Percentiles rank a stretch among this genome's conserved stretches.
phyloP scores from a whole-genome alignment of 176 grass and related monocot genomes.

The Stipa capillata region DNA sequence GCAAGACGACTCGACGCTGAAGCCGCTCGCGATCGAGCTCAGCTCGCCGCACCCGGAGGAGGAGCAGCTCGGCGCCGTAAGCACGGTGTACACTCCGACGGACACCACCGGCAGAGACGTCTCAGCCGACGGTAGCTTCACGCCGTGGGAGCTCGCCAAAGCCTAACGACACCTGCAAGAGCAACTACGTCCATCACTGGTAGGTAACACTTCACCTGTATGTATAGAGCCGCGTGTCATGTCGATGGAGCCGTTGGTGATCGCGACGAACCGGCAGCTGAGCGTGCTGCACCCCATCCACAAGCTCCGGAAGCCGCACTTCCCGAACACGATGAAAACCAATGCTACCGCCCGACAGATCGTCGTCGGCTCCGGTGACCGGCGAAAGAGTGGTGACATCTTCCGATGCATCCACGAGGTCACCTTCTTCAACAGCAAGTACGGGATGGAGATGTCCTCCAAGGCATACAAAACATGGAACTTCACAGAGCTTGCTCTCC shows the following conservation, averaged over 20 bases:
- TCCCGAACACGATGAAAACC: neutral
- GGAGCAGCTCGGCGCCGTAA: neutral
- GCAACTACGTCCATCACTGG: neutral
- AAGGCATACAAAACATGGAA: neutral
- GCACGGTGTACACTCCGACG: neutral
- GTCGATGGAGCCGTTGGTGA: neutral
- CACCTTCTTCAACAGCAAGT: neutral
- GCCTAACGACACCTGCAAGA: neutral
- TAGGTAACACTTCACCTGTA: no score
- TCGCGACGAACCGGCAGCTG: neutral
- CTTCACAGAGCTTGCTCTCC: neutral
- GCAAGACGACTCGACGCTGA: neutral
- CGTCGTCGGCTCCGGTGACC: neutral
- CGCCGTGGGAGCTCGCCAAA: neutral
- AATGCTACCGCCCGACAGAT: neutral
- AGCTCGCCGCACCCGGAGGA: neutral
- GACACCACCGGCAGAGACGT: neutral
- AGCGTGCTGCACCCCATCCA: neutral
- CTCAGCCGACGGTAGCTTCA: neutral
- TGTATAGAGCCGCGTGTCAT: no score
- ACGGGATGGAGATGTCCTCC: neutral
- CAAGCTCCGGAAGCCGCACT: neutral
- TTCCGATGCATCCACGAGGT: neutral
- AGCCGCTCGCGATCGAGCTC: neutral
- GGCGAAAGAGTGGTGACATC: neutral